Base-by-base conservation (phyloP, 2,329 filamentous ascomycete species). In the Clarireedia monteithiana region DNA sequence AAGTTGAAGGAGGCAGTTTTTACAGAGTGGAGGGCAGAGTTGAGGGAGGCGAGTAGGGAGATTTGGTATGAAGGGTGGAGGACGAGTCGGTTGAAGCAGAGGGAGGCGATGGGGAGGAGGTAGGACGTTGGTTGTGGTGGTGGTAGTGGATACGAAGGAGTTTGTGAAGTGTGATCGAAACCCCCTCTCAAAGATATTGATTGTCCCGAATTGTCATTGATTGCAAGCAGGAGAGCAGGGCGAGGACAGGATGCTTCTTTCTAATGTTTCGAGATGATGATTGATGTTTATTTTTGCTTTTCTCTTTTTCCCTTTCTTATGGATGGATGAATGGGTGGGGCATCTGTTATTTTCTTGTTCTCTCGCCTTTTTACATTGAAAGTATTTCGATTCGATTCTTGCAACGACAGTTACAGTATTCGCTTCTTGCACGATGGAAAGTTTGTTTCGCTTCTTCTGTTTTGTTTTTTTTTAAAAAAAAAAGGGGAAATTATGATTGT, bases 21-120 rank as follows among this genome's bases (percentile, higher is more conserved):
- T 71, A 84, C 78, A 62, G 92, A 97, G 68, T 99, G 94, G 94
- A 86, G 92, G 50, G 81, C 81, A 45, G 94, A 99, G 69, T 77
- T 99, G 58, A 86, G 92, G 59, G 90, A 96, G 71, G 88, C 90
- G 52, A 95, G 90, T 70, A 83, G 90, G 55, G 91, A 95, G 68
- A 82, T 91, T 65, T 96, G 91, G 89, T 97, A 97, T 66, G 92
- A 97, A 72, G 85, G 88, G 65, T 97, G 92, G 94, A 84, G 94
- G 72, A 96, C 83, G 7, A 85, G 76, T 72, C 76, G 82, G 55
- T 77, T 86, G 48, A 67, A 68, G 59, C 62, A 65, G 57, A 62
- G 63, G 49, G 64, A 66, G 42, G 52, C 38, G 10, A 60, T 62
- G 44, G 48, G 58, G 23, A 63, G 57, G 60, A 57, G 63, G 62